Conservation (phyloP, 2,329 filamentous ascomycete species). For the Penicillium vulpinum region DNA sequence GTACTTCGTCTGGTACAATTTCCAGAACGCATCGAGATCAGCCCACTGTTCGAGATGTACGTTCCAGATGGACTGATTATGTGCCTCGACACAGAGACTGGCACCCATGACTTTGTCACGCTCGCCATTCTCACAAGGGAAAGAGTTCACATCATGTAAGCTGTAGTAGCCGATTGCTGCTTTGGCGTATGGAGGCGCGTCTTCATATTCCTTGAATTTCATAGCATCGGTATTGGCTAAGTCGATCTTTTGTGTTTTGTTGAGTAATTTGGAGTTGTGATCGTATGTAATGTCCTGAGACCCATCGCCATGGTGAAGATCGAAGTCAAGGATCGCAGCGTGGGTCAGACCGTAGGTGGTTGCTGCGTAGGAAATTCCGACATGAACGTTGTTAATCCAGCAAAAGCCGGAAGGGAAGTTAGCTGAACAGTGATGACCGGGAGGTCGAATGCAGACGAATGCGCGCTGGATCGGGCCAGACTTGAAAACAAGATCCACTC, state of each 20-base stretch:
- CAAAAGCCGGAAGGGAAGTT: constrained; percentile 92
- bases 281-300: constrained; percentile 85
- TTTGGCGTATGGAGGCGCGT: constrained; percentile 71
- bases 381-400: constrained; percentile 98
- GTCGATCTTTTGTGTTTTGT: constrained; percentile 60
- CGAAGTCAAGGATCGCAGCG: constrained; percentile 89
- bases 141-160: constrained; percentile 97
- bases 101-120: constrained; percentile 91
- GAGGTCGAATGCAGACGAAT: constrained; percentile 89
- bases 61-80: constrained; percentile 94
- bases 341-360: constrained; percentile 85
- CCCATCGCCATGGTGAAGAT: constrained; percentile 91
- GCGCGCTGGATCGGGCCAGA: constrained; percentile 67
- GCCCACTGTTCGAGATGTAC: constrained; percentile 89
- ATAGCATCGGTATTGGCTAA: not conserved
- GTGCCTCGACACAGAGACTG: constrained; percentile 90
- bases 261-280: constrained; percentile 71
- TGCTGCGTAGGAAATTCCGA: constrained; percentile 89
- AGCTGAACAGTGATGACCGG: constrained; percentile 92
- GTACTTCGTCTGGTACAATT: constrained; percentile 79
- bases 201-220: not conserved
- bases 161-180: constrained; percentile 93
- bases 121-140: constrained; percentile 93
- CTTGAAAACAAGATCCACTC: constrained; percentile 79
- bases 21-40: constrained; percentile 73